Conservation (phyloP, 2,329 filamentous ascomycete species). For the Gremmenia infestans region DNA sequence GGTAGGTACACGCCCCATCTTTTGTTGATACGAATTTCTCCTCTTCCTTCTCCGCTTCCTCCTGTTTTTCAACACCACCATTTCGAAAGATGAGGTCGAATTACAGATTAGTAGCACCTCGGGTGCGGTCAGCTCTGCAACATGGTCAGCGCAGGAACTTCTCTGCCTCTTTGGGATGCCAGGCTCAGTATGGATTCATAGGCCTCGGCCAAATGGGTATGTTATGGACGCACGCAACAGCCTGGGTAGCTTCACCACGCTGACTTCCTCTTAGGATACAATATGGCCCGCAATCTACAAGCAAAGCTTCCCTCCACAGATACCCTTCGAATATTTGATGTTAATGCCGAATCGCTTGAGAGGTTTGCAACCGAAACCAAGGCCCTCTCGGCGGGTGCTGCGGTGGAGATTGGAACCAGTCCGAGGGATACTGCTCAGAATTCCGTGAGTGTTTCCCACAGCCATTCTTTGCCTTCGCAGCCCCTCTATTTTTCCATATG, state of each 20-base stretch:
- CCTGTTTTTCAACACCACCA: background rate
- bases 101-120: slow-evolving; percentile 18
- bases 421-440: slow-evolving; percentile 61
- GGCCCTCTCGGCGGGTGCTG: slow-evolving; percentile 34
- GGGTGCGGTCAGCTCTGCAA: slow-evolving; percentile 19
- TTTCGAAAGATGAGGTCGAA: slow-evolving; percentile 24
- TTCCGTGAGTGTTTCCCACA: slow-evolving; percentile 47
- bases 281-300: slow-evolving; percentile 68
- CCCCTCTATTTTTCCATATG: slow-evolving; percentile 29
- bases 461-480: background rate
- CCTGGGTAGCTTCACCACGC: slow-evolving; percentile 7
- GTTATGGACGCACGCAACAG: slow-evolving; percentile 22
- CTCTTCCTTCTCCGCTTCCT: background rate
- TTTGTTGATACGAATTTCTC: background rate
- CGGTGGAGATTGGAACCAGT: slow-evolving; percentile 50
- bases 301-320: slow-evolving; percentile 60
- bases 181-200: slow-evolving; percentile 53
- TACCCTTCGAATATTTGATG: slow-evolving; percentile 59
- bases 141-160: slow-evolving; percentile 34
- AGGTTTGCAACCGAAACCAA: slow-evolving; percentile 48
- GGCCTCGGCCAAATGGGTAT: slow-evolving; percentile 57
- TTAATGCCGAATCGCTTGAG: slow-evolving; percentile 52
- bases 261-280: slow-evolving; percentile 48
- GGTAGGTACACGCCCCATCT: background rate
- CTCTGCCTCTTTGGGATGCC: slow-evolving; percentile 39